These are phyloP conservation scores for Paradendryphiella salina DNA, from an alignment of 2,329 filamentous ascomycete species.

Conservation along the genomic window DNA sequence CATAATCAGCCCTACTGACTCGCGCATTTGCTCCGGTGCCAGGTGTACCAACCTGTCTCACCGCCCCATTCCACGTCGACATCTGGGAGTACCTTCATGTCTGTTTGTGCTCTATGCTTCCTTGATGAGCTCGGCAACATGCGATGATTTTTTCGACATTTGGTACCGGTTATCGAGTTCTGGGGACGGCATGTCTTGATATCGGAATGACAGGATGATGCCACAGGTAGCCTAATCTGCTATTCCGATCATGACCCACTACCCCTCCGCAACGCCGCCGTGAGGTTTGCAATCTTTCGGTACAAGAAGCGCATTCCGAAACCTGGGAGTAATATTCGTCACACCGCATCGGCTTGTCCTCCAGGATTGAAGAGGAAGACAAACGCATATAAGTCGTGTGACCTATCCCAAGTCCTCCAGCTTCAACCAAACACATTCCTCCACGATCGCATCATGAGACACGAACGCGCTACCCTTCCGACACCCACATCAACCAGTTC, in stretches of 20 bases:
- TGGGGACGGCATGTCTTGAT: not conserved
- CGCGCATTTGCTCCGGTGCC: slow-evolving; percentile 4
- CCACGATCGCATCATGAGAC: slow-evolving; percentile 31
- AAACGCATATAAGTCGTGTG: slow-evolving; percentile 3
- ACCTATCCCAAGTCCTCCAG: not conserved
- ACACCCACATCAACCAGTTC: slow-evolving; percentile 64
- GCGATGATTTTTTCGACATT: not conserved
- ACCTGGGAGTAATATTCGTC: not conserved
- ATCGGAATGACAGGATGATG: slow-evolving; percentile 18
- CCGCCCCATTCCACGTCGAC: slow-evolving; percentile 7
- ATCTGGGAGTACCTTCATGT: slow-evolving; percentile 27
- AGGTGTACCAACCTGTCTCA: slow-evolving; percentile 13
- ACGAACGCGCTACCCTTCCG: slow-evolving; percentile 56
- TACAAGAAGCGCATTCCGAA: slow-evolving; percentile 13
- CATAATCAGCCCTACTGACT: slow-evolving; percentile 26
- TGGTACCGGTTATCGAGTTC: not conserved
- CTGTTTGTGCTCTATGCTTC: slow-evolving; percentile 12
- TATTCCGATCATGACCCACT: slow-evolving; percentile 19
- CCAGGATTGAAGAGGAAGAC: not conserved
- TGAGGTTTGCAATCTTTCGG: not conserved
- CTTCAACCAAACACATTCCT: not conserved
- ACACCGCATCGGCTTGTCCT: slow-evolving; percentile 2
- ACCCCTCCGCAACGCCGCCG: slow-evolving; percentile 15
- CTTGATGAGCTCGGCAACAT: not conserved
- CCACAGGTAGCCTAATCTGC: slow-evolving; percentile 8